phyloP scores from a whole-genome alignment of 371 early-diverging fungal species.

The Synchytrium microbalum region DNA sequence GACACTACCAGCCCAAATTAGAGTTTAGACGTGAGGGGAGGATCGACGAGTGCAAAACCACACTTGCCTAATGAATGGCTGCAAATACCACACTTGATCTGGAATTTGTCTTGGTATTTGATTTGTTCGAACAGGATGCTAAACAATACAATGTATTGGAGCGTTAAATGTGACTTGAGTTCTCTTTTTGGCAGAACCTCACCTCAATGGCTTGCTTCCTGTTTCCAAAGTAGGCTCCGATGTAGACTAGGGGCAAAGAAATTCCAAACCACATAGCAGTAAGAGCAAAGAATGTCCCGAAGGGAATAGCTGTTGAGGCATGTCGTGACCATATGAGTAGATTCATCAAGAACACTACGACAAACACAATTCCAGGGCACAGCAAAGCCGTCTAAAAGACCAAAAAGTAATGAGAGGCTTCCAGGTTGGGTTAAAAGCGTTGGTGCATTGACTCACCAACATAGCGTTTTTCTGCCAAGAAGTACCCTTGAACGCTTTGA shows the following conservation, averaged over 20 bases:
- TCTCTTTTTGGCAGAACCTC: no score
- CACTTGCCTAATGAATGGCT: no score
- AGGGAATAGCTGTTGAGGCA: constrained; percentile 91
- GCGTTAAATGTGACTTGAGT: no score
- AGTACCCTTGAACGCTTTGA: constrained; percentile 90
- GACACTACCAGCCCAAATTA: constrained; percentile 49
- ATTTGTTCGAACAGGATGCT: constrained; percentile 63
- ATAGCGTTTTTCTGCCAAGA: constrained; percentile 74
- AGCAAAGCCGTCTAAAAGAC: no score
- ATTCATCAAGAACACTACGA: constrained; percentile 70
- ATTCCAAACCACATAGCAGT: constrained; percentile 82
- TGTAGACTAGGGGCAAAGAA: constrained; percentile 76
- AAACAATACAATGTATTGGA: no score
- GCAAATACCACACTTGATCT: no score
- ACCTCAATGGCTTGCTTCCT: constrained; percentile 62
- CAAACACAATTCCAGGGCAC: no score
- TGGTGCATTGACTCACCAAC: no score
- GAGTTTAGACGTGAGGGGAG: constrained; percentile 63
- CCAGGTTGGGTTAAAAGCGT: no score
- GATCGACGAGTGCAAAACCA: no score
- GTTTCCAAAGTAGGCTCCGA: constrained; percentile 92
- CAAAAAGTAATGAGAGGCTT: no score
- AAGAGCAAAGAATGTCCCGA: constrained; percentile 78
- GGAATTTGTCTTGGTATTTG: constrained; percentile 62
- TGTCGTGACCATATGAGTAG: constrained; percentile 75